These are phyloP conservation scores for Phytophthora tubulina DNA, from an alignment of 352 stramenopile genomes.

Conservation along the genomic window DNA sequence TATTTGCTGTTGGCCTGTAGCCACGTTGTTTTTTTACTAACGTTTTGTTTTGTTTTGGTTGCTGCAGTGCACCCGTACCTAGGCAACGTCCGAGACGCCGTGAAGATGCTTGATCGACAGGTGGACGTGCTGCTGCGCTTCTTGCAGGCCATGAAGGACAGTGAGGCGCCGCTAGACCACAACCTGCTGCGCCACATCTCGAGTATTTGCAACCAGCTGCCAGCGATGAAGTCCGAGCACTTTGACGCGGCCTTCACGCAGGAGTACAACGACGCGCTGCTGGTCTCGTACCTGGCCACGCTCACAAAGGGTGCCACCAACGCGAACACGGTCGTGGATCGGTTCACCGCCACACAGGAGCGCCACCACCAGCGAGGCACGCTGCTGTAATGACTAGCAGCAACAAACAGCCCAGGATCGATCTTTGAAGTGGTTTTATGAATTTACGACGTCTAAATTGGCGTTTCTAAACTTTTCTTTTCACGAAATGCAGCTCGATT, in stretches of 20 bases:
- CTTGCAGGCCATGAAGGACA: slow-evolving; percentile 78
- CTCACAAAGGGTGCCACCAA: slow-evolving; percentile 87
- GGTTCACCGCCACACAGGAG: slow-evolving; percentile 80
- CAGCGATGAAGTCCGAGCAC: slow-evolving; percentile 74
- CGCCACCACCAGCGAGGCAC: slow-evolving; percentile 72
- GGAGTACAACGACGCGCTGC: slow-evolving; percentile 86
- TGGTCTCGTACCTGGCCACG: slow-evolving; percentile 86
- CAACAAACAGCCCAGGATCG: slow-evolving; percentile 7
- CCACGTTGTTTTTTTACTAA: slow-evolving; percentile 15
- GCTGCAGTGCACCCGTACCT: slow-evolving; percentile 79
- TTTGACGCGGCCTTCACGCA: slow-evolving; percentile 82
- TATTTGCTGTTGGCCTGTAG: not conserved
- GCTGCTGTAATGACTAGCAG: slow-evolving; percentile 41
- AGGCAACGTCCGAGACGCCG: slow-evolving; percentile 81
- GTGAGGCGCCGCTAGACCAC: slow-evolving; percentile 79
- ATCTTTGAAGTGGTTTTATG: slow-evolving; percentile 28
- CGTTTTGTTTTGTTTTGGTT: slow-evolving; percentile 16
- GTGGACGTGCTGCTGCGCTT: slow-evolving; percentile 81
- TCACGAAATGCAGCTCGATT: slow-evolving; percentile 5
- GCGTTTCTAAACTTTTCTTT: not conserved
- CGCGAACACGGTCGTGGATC: slow-evolving; percentile 83
- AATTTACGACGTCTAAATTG: slow-evolving; percentile 19
- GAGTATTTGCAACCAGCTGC: slow-evolving; percentile 87
- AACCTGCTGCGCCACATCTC: slow-evolving; percentile 87
- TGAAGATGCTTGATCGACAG: slow-evolving; percentile 89